Evolutionary conservation across 2,329 filamentous ascomycete genomes (phyloP).

Genomic region (Hypoxylon sp.): DNA sequence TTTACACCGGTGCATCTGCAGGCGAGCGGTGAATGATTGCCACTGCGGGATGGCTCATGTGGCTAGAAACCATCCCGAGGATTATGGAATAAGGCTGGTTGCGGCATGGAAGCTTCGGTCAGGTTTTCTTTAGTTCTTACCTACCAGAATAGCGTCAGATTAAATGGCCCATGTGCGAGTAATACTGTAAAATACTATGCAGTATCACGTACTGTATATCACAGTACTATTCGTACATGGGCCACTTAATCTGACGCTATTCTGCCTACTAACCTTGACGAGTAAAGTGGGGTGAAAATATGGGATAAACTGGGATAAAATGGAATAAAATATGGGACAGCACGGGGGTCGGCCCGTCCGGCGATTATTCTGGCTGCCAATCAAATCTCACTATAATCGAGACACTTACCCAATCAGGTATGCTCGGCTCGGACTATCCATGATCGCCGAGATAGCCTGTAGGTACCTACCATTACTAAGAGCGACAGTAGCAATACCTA

Average conservation of each 20-base stretch:
- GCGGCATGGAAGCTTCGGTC: background rate
- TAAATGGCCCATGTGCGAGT: no score
- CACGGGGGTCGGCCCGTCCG: background rate
- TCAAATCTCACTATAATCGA: background rate
- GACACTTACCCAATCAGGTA: background rate
- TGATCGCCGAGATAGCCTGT: background rate
- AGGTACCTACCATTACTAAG: background rate
- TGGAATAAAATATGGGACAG: background rate
- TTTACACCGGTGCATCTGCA: background rate
- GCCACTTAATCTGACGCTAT: no score
- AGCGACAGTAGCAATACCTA: background rate
- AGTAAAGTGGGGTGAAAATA: background rate
- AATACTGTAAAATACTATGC: no score
- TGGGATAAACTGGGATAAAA: background rate
- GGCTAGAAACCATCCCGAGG: background rate
- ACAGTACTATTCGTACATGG: no score
- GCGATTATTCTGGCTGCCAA: background rate
- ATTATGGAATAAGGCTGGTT: background rate
- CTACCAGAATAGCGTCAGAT: no score
- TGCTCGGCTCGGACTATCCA: slow-evolving; percentile 2
- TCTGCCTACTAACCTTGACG: background rate
- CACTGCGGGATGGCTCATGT: background rate
- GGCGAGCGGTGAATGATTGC: slow-evolving; percentile 2
- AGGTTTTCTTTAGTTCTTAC: background rate
- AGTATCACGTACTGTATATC: no score